Percentiles rank a stretch among this genome's conserved stretches.
These are phyloP conservation scores for Carex parvula DNA, from an alignment of 176 grass and related monocot species.

Conservation along the genomic window DNA sequence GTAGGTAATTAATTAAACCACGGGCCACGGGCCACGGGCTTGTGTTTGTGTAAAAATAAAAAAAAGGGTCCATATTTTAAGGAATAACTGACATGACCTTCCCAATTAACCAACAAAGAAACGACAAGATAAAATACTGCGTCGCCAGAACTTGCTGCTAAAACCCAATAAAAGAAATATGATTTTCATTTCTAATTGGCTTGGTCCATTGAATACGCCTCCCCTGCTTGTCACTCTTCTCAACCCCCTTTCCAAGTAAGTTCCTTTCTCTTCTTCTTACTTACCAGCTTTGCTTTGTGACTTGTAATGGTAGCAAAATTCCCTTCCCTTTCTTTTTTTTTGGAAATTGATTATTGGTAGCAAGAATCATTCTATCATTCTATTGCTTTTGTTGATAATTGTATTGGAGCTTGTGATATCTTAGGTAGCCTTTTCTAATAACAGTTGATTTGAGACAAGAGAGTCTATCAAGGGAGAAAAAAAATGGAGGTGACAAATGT, in stretches of 20 bases:
- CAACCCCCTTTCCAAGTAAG: slow-evolving; percentile 1
- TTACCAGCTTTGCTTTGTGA: neutral
- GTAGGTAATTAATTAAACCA: no score
- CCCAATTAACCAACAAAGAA: neutral
- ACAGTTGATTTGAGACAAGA: no score
- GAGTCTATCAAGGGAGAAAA: no score
- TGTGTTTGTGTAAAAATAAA: no score
- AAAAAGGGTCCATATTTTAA: no score
- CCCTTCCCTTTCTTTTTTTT: slow-evolving; percentile 23
- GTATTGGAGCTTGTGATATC: neutral
- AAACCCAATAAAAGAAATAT: neutral
- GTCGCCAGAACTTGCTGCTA: neutral
- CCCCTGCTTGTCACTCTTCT: neutral
- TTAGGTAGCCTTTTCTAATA: neutral
- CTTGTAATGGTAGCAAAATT: slow-evolving; percentile 38
- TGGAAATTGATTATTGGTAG: no score
- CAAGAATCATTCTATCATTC: no score
- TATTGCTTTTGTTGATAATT: neutral
- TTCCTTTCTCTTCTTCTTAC: slow-evolving; percentile 13
- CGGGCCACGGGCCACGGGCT: no score
- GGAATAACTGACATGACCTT: neutral
- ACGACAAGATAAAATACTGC: neutral
- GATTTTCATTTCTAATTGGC: slow-evolving; percentile 4
- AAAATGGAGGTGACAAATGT: slow-evolving; percentile 84
- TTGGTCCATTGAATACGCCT: slow-evolving; percentile 2